Evolutionary conservation across 495 filamentous ascomycete species (phyloP).

Genomic region (Hypoxylon intermedium): DNA sequence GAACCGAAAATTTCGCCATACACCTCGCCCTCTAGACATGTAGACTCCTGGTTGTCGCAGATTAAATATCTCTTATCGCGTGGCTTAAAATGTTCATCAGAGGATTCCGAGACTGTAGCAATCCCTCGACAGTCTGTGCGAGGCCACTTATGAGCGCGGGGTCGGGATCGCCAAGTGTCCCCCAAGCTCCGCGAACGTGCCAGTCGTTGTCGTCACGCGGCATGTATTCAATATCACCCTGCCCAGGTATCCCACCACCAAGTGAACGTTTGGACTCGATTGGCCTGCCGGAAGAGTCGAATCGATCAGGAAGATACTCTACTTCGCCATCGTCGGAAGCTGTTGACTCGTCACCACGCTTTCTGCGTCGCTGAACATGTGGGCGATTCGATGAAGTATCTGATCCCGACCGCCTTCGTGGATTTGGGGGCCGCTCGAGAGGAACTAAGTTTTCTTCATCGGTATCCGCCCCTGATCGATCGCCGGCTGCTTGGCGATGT

Average conservation of each 20-base stretch:
- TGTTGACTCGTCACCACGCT: conserved; percentile 14
- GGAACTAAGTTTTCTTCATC: conserved; percentile 13
- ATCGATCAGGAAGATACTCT: conserved; percentile 67
- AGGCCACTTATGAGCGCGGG: conserved; percentile 18
- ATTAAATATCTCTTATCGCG: conserved; percentile 17
- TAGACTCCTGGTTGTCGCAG: neutral
- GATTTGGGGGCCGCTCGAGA: conserved; percentile 7
- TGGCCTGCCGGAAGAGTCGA: conserved; percentile 66
- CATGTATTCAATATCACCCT: conserved; percentile 26
- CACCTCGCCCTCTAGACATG: neutral
- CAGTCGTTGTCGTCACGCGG: conserved; percentile 27
- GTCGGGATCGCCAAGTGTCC: conserved; percentile 28
- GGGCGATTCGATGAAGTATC: conserved; percentile 47
- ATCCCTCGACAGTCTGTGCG: conserved; percentile 16
- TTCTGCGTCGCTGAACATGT: conserved; percentile 25
- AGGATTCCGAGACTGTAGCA: conserved; percentile 12
- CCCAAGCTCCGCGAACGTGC: conserved; percentile 30
- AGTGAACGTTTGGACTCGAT: conserved; percentile 34
- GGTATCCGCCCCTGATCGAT: conserved; percentile 8
- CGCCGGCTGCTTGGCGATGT: conserved; percentile 39
- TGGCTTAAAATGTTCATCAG: conserved; percentile 14
- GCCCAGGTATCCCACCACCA: conserved; percentile 9
- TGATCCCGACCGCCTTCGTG: conserved; percentile 42
- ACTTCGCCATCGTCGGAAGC: conserved; percentile 45
- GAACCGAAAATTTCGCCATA: neutral